A percentile compares a stretch with the other conserved stretches of the same genome.
Evolutionary conservation across 2,329 filamentous ascomycete species (phyloP).

Genomic region (Fusarium chuoi): DNA sequence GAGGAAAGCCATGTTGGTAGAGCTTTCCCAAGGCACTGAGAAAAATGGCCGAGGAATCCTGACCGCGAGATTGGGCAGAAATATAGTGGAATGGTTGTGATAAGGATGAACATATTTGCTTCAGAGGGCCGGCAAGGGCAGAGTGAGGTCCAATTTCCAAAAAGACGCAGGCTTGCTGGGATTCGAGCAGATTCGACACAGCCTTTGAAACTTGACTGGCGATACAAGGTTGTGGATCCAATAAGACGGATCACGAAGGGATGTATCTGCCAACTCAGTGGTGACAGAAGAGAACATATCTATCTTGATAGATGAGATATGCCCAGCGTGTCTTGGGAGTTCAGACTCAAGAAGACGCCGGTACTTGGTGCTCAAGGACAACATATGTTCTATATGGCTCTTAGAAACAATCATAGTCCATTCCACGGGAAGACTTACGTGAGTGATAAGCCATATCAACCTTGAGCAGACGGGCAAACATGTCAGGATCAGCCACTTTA

Average conservation of each 20-base stretch:
- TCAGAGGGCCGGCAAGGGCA: conserved; percentile 32
- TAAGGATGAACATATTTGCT: conserved; percentile 16
- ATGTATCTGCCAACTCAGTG: conserved; percentile 49
- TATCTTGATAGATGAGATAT: neutral
- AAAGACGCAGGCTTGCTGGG: neutral
- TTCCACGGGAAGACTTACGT: neutral
- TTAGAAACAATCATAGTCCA: too few relatives aligned
- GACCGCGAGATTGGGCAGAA: neutral
- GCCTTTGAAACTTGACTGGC: conserved; percentile 52
- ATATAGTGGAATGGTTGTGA: neutral
- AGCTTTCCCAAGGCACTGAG: neutral
- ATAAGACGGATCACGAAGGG: conserved; percentile 51
- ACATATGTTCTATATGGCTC: conserved; percentile 51
- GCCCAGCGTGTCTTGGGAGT: accelerated
- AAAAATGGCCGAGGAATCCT: neutral
- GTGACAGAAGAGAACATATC: conserved; percentile 53
- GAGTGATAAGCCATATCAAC: conserved; percentile 23
- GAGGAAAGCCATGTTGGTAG: neutral
- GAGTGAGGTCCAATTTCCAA: conserved; percentile 44
- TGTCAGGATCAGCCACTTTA: neutral
- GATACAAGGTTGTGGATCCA: conserved; percentile 53
- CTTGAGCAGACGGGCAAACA: neutral
- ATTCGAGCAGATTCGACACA: conserved; percentile 1
- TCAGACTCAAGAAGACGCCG: neutral
- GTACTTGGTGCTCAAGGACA: neutral